Percentiles rank a stretch among this genome's conserved stretches.
phyloP scores from a whole-genome alignment of 2,329 filamentous ascomycete species.

The Lasiodiplodia theobromae region DNA sequence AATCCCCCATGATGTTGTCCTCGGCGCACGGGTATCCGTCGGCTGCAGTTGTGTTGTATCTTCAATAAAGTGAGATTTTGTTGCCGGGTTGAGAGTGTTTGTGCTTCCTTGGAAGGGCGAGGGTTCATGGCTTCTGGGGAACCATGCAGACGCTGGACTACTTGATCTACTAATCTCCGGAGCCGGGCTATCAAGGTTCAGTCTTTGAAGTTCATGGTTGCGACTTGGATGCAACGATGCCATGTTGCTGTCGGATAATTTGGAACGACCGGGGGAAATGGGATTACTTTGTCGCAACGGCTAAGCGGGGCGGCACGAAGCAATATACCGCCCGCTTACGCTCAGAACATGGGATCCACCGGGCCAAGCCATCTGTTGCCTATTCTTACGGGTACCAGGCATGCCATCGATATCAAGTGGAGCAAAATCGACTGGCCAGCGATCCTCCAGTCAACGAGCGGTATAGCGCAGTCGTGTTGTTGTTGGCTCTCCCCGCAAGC shows the following conservation, averaged over 20 bases:
- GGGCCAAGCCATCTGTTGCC: background rate
- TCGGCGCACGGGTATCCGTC: background rate
- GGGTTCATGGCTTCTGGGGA: background rate
- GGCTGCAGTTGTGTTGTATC: background rate
- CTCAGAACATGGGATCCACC: background rate
- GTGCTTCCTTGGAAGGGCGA: background rate
- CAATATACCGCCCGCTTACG: background rate
- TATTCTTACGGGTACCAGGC: background rate
- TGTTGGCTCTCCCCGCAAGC: background rate
- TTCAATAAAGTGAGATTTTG: background rate
- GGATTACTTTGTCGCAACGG: background rate
- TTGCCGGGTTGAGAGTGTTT: background rate
- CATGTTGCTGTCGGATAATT: background rate
- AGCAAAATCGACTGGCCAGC: background rate
- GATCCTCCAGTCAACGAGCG: background rate
- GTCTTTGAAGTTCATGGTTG: background rate
- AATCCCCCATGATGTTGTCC: background rate
- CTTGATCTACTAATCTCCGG: background rate
- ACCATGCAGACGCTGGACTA: background rate
- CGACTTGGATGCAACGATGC: background rate
- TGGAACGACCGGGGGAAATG: background rate
- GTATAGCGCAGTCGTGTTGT: background rate
- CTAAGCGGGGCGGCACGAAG: background rate
- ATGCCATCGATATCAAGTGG: background rate
- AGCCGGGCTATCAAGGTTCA: background rate